Evolutionary conservation across 176 grass and related monocot genomes (phyloP).

Genomic region (Aegilops longissima): DNA sequence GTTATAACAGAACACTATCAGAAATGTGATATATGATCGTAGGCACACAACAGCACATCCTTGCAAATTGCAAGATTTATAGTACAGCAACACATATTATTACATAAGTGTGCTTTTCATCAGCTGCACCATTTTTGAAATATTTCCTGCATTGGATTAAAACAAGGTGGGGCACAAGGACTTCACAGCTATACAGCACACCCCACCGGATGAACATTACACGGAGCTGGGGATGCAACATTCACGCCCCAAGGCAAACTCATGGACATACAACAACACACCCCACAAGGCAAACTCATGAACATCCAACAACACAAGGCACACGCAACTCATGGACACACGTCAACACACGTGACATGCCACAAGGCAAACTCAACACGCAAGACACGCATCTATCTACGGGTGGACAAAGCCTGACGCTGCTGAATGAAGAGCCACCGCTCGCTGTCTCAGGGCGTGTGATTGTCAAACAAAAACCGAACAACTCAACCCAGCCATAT

Average conservation of each 20-base stretch:
- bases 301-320: too few species aligned
- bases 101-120: not conserved
- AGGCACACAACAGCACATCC: not conserved
- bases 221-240: not conserved
- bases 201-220: not conserved
- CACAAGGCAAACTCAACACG: not conserved
- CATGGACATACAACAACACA: not conserved
- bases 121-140: not conserved
- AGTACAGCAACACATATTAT: not conserved
- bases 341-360: not conserved
- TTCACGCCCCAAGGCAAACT: not conserved
- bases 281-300: not conserved
- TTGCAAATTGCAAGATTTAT: not conserved
- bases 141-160: not conserved
- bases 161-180: not conserved
- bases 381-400: not conserved
- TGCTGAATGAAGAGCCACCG: not conserved
- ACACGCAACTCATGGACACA: not conserved
- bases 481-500: not conserved
- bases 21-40: not conserved
- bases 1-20: slow-evolving; percentile 24
- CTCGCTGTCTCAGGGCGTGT: not conserved
- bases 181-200: not conserved
- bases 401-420: not conserved
- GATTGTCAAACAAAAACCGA: not conserved